Evolutionary conservation across 2,329 filamentous ascomycete genomes (phyloP), one percentile per base, ranked within the genome.

Genomic region (Dactylonectria estremocensis): DNA sequence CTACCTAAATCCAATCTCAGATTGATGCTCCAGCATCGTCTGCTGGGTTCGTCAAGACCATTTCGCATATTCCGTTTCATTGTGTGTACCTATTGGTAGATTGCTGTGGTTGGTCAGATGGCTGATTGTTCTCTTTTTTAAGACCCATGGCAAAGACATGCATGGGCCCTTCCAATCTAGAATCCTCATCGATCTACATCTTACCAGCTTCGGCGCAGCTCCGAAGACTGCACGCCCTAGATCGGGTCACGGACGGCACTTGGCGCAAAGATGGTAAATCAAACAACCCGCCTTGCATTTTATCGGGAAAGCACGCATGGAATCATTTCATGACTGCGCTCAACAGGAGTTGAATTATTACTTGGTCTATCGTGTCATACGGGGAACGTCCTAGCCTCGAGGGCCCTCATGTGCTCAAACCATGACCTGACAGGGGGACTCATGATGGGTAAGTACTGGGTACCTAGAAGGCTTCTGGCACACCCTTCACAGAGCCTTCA

Each of bases 121-220:
- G 35, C 18, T 53, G 16, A 49, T 18, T 28, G 24, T 28, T n/a
- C n/a, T n/a, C n/a, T 13, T n/a, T 33, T 14, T n/a, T 4, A 28
- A 31, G n/a, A 50, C 48, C n/a, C n/a, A 49, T 35, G 48, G 45
- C 18, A 37, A 59, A 22, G 49, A 61, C 54, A 61, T 50, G 52
- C 55, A 59, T 37, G 57, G 58, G 31, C 60, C 64, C 59, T 64
- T 54, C 61, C 65, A 56, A 67, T 67, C 61, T 45, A 52, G 56
- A 48, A 55, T 53, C 55, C 20, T 16, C 54, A 58, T 67, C 35
- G 50, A 58, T 52, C 49, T 63, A 37, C 48, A 59, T 58, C 61
- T 24, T 37, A n/a, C 43, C 57, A 55, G 53, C 49, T 37, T 37
- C 48, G 46, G 61, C 61, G 53, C 46, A 58, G 59, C 58, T 54